Conservation (phyloP, 31 red algal species). For the Endocladia muricata region DNA sequence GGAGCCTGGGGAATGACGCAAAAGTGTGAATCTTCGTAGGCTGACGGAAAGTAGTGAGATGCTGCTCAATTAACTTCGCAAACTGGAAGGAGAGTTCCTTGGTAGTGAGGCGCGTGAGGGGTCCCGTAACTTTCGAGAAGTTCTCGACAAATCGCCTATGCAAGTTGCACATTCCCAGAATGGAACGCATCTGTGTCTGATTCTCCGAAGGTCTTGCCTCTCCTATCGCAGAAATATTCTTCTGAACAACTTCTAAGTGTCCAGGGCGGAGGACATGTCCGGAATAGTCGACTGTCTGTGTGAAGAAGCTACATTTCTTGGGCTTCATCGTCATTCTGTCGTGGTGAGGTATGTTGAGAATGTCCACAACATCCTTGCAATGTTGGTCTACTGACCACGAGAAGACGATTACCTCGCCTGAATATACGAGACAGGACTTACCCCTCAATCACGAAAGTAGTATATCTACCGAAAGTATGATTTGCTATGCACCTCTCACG, state of each 20-base stretch:
- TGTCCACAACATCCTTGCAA: slow-evolving; percentile 1
- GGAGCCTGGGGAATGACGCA: slow-evolving; percentile 18
- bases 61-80: not conserved
- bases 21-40: not conserved
- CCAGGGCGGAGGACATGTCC: slow-evolving; percentile 32
- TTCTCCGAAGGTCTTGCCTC: not conserved
- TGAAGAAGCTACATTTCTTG: slow-evolving; percentile 43
- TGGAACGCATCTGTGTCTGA: slow-evolving; percentile 14
- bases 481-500: no score
- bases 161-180: slow-evolving; percentile 36
- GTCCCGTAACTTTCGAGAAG: slow-evolving; percentile 21
- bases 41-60: slow-evolving; percentile 15
- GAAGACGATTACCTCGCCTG: slow-evolving; percentile 51
- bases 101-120: not conserved
- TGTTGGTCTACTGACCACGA: slow-evolving; percentile 28
- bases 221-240: slow-evolving; percentile 24
- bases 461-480: slow-evolving; percentile 29
- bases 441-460: slow-evolving; percentile 16
- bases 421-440: slow-evolving; percentile 31
- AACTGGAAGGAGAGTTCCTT: slow-evolving; percentile 1
- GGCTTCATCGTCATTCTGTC: slow-evolving; percentile 24
- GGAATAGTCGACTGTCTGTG: slow-evolving; percentile 10
- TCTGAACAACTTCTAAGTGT: slow-evolving; percentile 1
- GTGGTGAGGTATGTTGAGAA: slow-evolving; percentile 7
- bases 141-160: slow-evolving; percentile 35